A percentile compares a stretch with the other conserved stretches of the same genome.
Evolutionary conservation across 1,284 basidiomycete species (phyloP).

Genomic region (Phenoliferia sp.): DNA sequence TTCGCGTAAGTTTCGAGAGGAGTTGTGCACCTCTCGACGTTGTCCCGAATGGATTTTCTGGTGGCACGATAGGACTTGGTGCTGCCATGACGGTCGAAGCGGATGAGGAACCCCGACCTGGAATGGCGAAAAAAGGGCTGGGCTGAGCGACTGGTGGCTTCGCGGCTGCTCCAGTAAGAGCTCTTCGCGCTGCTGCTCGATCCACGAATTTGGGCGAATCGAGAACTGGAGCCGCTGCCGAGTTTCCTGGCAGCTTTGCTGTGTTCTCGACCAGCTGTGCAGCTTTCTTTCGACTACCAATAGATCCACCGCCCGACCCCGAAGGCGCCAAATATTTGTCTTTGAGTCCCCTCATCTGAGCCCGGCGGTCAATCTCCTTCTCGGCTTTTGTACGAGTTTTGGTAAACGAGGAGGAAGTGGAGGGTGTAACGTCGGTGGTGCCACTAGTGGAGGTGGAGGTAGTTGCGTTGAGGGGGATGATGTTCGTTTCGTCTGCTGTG

Average conservation of each 20-base stretch:
- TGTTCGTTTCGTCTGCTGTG: conserved; percentile 25
- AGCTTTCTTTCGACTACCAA: not conserved
- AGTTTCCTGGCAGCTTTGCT: no score
- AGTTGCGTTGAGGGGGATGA: conserved; percentile 19
- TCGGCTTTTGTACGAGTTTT: conserved; percentile 20
- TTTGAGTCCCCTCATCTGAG: conserved; percentile 14
- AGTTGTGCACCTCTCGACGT: conserved; percentile 21
- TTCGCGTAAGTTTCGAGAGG: conserved; percentile 15
- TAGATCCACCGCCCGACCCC: not conserved
- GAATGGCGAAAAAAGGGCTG: conserved; percentile 21
- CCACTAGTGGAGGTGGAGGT: not conserved
- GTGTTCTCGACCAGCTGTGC: not conserved
- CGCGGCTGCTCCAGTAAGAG: conserved; percentile 1
- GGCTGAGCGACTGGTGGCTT: not conserved
- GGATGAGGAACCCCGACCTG: conserved; percentile 4
- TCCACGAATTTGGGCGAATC: conserved; percentile 10
- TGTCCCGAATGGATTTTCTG: conserved; percentile 13
- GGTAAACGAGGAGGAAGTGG: not conserved
- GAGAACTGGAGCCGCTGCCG: no score
- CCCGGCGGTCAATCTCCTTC: conserved; percentile 25
- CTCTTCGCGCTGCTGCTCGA: conserved; percentile 20
- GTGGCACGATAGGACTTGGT: not conserved
- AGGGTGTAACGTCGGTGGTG: not conserved
- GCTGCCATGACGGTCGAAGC: not conserved
- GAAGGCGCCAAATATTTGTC: conserved; percentile 17